Conservation (phyloP, 305 asterid genomes). For the Solanum aculeatissimum region DNA sequence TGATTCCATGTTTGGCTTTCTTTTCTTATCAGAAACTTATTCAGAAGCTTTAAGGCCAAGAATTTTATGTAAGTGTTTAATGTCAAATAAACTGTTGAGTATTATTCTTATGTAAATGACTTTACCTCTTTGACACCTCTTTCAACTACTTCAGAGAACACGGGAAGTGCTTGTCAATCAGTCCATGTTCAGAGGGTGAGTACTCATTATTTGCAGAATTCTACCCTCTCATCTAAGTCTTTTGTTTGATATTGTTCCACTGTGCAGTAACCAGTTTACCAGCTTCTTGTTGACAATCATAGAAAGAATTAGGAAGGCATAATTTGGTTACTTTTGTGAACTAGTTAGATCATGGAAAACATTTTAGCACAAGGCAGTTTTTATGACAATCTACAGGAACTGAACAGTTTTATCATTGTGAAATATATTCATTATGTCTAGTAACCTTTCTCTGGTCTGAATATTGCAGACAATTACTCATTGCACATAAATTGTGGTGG, state of each 20-base stretch:
- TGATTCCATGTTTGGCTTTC: not conserved
- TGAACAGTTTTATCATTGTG: not conserved
- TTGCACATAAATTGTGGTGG: constrained; percentile 62
- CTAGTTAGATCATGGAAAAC: not conserved
- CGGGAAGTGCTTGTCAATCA: constrained; percentile 13
- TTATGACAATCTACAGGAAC: not conserved
- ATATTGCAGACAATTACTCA: constrained; percentile 25
- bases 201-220: not conserved
- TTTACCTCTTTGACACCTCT: not conserved
- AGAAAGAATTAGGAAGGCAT: not conserved
- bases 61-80: constrained; percentile 17
- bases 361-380: not conserved
- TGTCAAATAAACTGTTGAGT: not conserved
- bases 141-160: constrained; percentile 18
- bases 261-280: not conserved
- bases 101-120: not conserved
- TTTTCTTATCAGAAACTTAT: constrained; percentile 38
- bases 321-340: not conserved
- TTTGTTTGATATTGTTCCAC: not conserved
- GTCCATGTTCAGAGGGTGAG: constrained; percentile 31
- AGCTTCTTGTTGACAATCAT: not conserved
- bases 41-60: constrained; percentile 30
- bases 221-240: not conserved
- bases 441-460: not conserved
- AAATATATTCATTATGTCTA: not conserved